These are phyloP conservation scores for Davidsoniella virescens DNA, from an alignment of 2,329 filamentous ascomycete genomes.

Conservation along the genomic window DNA sequence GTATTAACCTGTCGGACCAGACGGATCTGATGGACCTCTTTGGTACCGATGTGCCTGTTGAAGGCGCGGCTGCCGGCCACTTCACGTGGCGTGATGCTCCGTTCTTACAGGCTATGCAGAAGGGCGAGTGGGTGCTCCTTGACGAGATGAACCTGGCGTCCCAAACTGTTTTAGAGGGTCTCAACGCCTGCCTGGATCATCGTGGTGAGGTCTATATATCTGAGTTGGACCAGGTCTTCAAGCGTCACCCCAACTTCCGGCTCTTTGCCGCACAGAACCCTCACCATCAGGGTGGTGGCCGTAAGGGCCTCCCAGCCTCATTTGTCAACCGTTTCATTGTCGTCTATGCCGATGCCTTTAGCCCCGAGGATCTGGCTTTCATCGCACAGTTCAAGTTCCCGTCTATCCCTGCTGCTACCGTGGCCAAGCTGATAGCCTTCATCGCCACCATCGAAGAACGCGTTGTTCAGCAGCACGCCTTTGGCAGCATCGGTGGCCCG, in stretches of 20 bases:
- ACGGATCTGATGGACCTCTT: constrained; percentile 97
- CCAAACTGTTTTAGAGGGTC: constrained; percentile 85
- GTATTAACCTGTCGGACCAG: constrained; percentile 95
- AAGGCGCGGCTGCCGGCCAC: constrained; percentile 76
- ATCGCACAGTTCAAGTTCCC: constrained; percentile 73
- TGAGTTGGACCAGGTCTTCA: constrained; percentile 87
- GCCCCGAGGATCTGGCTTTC: constrained; percentile 58
- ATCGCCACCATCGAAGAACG: constrained; percentile 64
- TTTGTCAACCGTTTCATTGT: constrained; percentile 98
- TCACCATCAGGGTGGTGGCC: constrained; percentile 87
- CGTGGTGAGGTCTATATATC: constrained; percentile 90
- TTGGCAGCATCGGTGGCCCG: constrained; percentile 53
- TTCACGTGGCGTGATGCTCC: constrained; percentile 95
- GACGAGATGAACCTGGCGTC: constrained; percentile 99
- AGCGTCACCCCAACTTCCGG: constrained; percentile 75
- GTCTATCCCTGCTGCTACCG: constrained; percentile 37
- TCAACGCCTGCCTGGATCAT: constrained; percentile 94
- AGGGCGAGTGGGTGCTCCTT: constrained; percentile 86
- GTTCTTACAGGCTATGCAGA: constrained; percentile 92
- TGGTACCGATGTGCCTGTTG: constrained; percentile 86
- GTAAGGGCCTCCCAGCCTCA: constrained; percentile 84
- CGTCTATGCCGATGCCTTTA: constrained; percentile 88
- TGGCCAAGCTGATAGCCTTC: constrained; percentile 57
- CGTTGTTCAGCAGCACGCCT: constrained; percentile 41
- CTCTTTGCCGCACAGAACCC: constrained; percentile 96